phyloP scores from a whole-genome alignment of 2,329 filamentous ascomycete genomes.

The Fusarium tuaranense region DNA sequence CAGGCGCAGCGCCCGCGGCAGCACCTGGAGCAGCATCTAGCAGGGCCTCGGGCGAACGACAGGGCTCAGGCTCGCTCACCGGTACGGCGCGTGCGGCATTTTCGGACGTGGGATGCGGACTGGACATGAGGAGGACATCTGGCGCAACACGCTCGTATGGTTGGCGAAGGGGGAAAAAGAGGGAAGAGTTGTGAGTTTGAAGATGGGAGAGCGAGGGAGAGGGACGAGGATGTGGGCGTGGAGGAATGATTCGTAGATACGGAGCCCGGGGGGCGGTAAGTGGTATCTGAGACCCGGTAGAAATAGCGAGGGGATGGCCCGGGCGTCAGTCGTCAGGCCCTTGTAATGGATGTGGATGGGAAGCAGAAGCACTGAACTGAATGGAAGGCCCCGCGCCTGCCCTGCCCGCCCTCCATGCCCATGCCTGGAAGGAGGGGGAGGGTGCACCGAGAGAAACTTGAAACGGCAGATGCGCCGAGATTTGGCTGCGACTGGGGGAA shows the following conservation, averaged over 20 bases:
- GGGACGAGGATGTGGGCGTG: slow-evolving; percentile 43
- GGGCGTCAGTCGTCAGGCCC: slow-evolving; percentile 25
- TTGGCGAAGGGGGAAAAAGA: slow-evolving; percentile 22
- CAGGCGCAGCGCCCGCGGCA: slow-evolving; percentile 8
- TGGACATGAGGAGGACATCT: slow-evolving; percentile 72
- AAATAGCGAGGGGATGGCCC: slow-evolving; percentile 30
- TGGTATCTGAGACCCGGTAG: slow-evolving; percentile 32
- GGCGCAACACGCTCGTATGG: slow-evolving; percentile 50
- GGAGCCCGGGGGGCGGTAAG: slow-evolving; percentile 26
- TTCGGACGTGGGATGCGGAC: slow-evolving; percentile 61
- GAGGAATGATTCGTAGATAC: slow-evolving; percentile 49
- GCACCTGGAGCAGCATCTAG: slow-evolving; percentile 31
- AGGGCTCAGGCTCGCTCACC: slow-evolving; percentile 51
- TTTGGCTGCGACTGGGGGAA: slow-evolving; percentile 18
- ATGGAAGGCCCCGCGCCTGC: slow-evolving; percentile 5
- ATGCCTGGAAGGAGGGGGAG: neutral
- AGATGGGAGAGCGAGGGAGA: slow-evolving; percentile 33
- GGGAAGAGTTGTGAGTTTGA: slow-evolving; percentile 30
- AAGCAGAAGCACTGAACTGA: neutral
- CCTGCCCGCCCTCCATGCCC: neutral
- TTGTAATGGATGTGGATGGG: slow-evolving; percentile 7
- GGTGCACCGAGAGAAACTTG: slow-evolving; percentile 13
- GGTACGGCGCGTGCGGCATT: slow-evolving; percentile 65
- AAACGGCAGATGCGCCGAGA: slow-evolving; percentile 20
- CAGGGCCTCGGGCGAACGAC: slow-evolving; percentile 22